Evolutionary conservation across 1,284 basidiomycete genomes (phyloP), one percentile per base, ranked within the genome.

Genomic region (Ceratobasidium theobromae): DNA sequence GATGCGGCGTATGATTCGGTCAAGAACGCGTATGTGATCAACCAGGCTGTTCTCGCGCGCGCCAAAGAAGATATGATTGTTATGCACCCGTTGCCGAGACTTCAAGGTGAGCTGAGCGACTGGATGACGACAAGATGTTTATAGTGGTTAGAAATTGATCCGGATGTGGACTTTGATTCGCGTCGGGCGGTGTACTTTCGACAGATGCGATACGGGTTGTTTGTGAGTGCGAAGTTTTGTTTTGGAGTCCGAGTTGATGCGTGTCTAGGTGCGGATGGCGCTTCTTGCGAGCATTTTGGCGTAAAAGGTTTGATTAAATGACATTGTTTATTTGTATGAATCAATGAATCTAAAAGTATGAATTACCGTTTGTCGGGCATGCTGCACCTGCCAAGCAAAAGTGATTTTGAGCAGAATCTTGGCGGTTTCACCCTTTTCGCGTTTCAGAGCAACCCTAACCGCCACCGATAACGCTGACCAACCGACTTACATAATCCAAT

Each of bases 1-100:
- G 85, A 89, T 70, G 82, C 81, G 32, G 95, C 95, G 75, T 99
- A 94, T 89, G 82, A 89, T 70, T 82, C 87, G 52, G 94, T 98
- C 73, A 97, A 95, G 81, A 91, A 96, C 76, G 86, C 88, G 52
- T 99, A 97, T 76, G 82, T 94, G 46, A 86, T 99, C 69, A 93
- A 99, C 78, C 96, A 98, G 74, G 92, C 95, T 25, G 85, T 97
- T 49, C 80, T 98, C 41, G 86, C 91, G 27, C 83, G 91, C 66
- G 95, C 95, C 28, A 98, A 98, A 81, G 89, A 94, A 71, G 91
- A 93, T 65, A 94, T 96, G 84, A 98, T 98, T 70, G 95, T 99
- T 70, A 95, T 99, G 91, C 97, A 99, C 78, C 97, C 97, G 16
- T 80, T 99, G 49, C 97, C 97, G 18, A 80, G 97, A 72, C 86